A percentile compares a stretch with the other conserved stretches of the same genome.
Conservation (phyloP, 345 rosid genomes). For the Rhodomyrtus tomentosa region DNA sequence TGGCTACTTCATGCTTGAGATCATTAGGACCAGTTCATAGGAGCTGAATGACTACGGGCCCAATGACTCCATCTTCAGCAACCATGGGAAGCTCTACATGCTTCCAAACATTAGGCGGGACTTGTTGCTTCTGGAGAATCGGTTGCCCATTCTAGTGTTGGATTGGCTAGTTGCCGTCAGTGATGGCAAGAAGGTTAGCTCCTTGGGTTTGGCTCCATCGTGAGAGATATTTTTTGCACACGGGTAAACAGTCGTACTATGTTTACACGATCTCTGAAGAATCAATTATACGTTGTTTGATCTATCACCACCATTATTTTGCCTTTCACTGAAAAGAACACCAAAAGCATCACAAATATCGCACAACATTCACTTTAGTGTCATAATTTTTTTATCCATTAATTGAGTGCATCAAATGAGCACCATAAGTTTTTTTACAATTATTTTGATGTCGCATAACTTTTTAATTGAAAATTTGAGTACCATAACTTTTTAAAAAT, state of each 20-base stretch:
- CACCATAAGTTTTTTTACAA: no score
- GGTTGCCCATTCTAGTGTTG: constrained; percentile 30
- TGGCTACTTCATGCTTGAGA: constrained; percentile 41
- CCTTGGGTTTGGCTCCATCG: neutral
- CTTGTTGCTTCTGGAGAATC: constrained; percentile 48
- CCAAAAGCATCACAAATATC: no score
- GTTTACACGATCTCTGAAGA: neutral
- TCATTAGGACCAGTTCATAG: constrained; percentile 2
- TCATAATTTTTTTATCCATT: no score
- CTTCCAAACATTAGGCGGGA: constrained; percentile 32
- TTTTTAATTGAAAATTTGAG: no score
- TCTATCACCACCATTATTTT: no score
- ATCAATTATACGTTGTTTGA: no score
- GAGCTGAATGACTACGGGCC: constrained; percentile 10
- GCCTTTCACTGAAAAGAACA: no score
- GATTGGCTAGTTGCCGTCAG: constrained; percentile 14
- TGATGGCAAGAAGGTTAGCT: neutral
- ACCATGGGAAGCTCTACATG: constrained; percentile 22
- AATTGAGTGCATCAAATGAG: no score
- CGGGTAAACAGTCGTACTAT: neutral
- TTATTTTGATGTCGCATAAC: no score
- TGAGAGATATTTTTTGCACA: neutral
- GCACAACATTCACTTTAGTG: no score
- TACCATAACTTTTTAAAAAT: no score
- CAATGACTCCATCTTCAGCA: constrained; percentile 37